A percentile compares a stretch with the other conserved stretches of the same genome.
phyloP scores from a whole-genome alignment of 208 protist genomes.

The Leishmania mexicana region DNA sequence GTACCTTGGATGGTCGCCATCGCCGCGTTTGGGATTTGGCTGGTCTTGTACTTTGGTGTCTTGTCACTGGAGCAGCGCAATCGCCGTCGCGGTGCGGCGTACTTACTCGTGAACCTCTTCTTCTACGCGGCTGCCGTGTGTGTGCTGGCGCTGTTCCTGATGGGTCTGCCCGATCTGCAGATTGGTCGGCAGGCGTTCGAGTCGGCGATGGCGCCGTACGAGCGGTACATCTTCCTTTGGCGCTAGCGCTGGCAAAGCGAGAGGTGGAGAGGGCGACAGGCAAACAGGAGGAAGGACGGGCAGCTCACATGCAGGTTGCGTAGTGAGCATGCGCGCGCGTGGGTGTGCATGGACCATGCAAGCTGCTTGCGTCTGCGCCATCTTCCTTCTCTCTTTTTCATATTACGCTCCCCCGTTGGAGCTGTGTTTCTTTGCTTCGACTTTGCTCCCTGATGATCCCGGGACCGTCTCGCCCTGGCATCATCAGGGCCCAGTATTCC shows the following conservation, averaged over 20 bases:
- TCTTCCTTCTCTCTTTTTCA: not conserved
- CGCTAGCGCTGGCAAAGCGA: constrained; percentile 10
- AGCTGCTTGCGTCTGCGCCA: not conserved
- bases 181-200: constrained; percentile 68
- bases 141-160: constrained; percentile 68
- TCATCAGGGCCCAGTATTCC: not conserved
- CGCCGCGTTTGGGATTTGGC: constrained; percentile 60
- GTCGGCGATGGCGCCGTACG: constrained; percentile 58
- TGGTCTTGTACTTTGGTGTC: constrained; percentile 76
- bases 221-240: constrained; percentile 60
- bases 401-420: not conserved
- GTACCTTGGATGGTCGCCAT: constrained; percentile 74
- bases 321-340: not conserved
- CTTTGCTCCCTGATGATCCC: not conserved
- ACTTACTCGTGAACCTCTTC: constrained; percentile 49
- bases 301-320: not conserved
- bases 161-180: constrained; percentile 85
- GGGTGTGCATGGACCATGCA: not conserved
- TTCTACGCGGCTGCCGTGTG: constrained; percentile 58
- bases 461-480: not conserved
- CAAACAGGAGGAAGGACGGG: not conserved
- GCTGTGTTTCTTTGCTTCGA: not conserved
- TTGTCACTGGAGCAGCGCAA: constrained; percentile 47
- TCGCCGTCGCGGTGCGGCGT: constrained; percentile 21
- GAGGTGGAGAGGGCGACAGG: not conserved